Evolutionary conservation across 2,329 filamentous ascomycete genomes (phyloP), one percentile per base, ranked within the genome.

Genomic region (Penicillium sp.): DNA sequence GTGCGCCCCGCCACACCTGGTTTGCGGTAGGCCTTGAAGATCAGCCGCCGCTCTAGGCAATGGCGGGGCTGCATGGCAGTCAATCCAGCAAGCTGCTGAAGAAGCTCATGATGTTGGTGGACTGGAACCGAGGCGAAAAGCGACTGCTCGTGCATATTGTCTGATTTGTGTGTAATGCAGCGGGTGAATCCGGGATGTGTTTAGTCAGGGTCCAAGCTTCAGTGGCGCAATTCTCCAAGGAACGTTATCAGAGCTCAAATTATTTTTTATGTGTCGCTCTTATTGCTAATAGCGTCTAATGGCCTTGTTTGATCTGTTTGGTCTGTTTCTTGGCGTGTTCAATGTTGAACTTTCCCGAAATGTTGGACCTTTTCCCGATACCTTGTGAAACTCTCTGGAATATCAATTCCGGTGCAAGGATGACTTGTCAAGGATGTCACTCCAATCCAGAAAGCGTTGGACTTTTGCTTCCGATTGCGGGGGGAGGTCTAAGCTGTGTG

Each of bases 71-170:
- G 85, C 79, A 85, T 84, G 65, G 82, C 83, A 49, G 84, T 81
- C 55, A 86, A 73, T 52, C 85, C 86, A 39, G 84, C 81, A 47
- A 88, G 77, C 65, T 88, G 83, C 67, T 84, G 82, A 53, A 87
- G 75, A 19, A 86, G 78, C 71, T 85, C 84, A 68, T 82, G 77
- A 76, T 86, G 83, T 66, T 85, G 83, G 39, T 79, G 73, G 35
- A 74, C 70, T 10, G 84, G 79, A 55, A 88, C 79, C 67, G 84
- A 81, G 66, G 82, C 84, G 73, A 83, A 86, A 45, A 88, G 79
- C 48, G 85, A 75, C 64, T 86, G 78, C 76, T 87, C 85, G 73
- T 87, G 84, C 85, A 87, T 87, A 58, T 45, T 45, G 61, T 64
- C 53, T 47, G 55, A 55, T 39, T 56, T 49, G 54, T 38, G 44